A percentile compares a stretch with the other conserved stretches of the same genome.
Conservation (phyloP, 2,329 filamentous ascomycete genomes). For the Pezicula radicicola region DNA sequence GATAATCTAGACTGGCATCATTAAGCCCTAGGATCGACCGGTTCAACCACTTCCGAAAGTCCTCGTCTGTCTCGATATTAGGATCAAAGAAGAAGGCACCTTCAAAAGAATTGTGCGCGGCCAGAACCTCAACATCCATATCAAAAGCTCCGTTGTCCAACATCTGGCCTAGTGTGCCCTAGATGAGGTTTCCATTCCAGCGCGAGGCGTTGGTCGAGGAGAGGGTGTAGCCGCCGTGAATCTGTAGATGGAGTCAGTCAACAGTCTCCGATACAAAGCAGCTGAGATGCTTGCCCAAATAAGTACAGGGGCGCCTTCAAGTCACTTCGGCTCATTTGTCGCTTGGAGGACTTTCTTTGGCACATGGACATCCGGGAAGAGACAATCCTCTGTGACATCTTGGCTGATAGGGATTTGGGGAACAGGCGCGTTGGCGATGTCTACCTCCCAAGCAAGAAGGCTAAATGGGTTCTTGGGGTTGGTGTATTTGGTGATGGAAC, state of each 20-base stretch:
- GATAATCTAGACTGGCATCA: too few species aligned
- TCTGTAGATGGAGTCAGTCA: background rate
- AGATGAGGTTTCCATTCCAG: background rate
- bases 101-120: background rate
- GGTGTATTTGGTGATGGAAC: background rate
- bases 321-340: background rate
- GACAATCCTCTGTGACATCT: background rate
- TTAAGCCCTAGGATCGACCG: too few species aligned
- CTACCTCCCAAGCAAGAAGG: background rate
- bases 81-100: too few species aligned
- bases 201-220: background rate
- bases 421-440: background rate
- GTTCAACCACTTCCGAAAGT: too few species aligned
- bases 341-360: background rate
- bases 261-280: background rate
- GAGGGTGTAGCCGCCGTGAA: background rate
- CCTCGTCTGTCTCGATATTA: too few species aligned
- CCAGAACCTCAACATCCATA: background rate
- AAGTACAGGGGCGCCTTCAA: background rate
- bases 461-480: background rate
- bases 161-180: background rate
- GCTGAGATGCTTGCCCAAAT: background rate
- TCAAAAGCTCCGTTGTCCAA: background rate
- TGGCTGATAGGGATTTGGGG: background rate
- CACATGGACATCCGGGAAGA: background rate